Evolutionary conservation across 768 basidiomycete genomes (phyloP), one percentile per base, ranked within the genome.

Genomic region (Tulasnella sp.): DNA sequence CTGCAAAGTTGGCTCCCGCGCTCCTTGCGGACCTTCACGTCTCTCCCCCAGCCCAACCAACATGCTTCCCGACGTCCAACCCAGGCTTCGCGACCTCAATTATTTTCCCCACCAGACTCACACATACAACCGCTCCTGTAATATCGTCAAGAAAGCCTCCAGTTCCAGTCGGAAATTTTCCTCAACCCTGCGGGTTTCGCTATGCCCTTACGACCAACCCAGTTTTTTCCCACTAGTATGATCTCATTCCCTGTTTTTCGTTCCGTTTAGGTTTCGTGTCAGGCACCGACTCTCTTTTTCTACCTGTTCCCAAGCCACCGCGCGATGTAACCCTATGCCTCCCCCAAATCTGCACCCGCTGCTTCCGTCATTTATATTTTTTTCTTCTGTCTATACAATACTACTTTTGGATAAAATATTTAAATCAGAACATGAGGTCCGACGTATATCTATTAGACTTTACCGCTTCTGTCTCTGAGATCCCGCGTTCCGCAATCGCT

Each of bases 1-100:
- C 64, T 69, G 64, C 64, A 69, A 69, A 69, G 64, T 69, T 69
- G 34, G 64, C 64, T 69, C 64, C 64, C 64, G 64, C 64, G 64
- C 64, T 69, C 64, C 34, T 5, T 12, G 24, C 64, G 64, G 64
- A 69, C n/a, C 64, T 69, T 69, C 58, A 60, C 8, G 4, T 16
- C n/a, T 60, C 9, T 46, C 44, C 14, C 9, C 44, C 54, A 24
- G 58, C 16, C 3, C 58, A 14, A 60, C 58, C 58, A n/a, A n/a
- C n/a, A n/a, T n/a, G n/a, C n/a, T n/a, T n/a, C n/a, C 37, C 37
- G 34, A 54, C 54, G 11, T 54, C 12, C 16, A 34, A 69, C 11
- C 58, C 64, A 69, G 9, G 18, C 64, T 69, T 69, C 64, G 64
- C 28, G 64, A 69, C 64, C 64, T 28, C 46, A 16, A 44, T 44